A percentile compares a stretch with the other conserved stretches of the same genome.
Evolutionary conservation across 768 basidiomycete genomes (phyloP).

Genomic region (Lactarius deliciosus): DNA sequence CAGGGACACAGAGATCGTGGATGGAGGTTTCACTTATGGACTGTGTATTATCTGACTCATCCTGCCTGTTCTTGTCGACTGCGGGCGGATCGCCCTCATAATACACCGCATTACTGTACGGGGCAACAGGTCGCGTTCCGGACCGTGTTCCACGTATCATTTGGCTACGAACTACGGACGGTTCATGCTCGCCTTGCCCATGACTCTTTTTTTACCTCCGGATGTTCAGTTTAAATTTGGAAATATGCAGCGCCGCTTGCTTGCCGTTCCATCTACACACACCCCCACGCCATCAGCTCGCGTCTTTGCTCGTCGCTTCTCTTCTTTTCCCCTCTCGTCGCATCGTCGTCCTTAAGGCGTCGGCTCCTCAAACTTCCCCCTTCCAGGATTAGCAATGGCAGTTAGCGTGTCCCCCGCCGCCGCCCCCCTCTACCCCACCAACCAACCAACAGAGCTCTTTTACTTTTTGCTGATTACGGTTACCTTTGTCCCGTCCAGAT

Average conservation of each 20-base stretch:
- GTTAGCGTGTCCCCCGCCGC: neutral
- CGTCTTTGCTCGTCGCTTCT: neutral
- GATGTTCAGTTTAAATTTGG: slow-evolving; percentile 2
- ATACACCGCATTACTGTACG: neutral
- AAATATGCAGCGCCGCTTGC: neutral
- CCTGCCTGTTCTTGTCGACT: neutral
- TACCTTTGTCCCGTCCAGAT: neutral
- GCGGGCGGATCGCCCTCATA: slow-evolving; percentile 8
- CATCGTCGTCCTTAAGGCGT: slow-evolving; percentile 1
- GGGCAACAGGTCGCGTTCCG: slow-evolving; percentile 9
- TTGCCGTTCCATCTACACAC: neutral
- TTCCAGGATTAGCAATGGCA: slow-evolving; percentile 3
- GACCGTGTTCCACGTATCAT: slow-evolving; percentile 14
- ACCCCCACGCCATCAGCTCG: neutral
- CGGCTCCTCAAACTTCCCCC: slow-evolving; percentile 5
- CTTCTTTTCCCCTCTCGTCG: slow-evolving; percentile 7
- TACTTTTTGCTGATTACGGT: neutral
- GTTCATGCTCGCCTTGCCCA: neutral
- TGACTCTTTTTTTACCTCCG: slow-evolving; percentile 7
- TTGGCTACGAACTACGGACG: neutral
- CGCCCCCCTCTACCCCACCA: slow-evolving; percentile 2
- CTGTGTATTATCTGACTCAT: neutral
- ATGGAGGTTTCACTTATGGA: neutral
- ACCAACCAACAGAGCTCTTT: neutral
- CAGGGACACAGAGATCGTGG: neutral